These are phyloP conservation scores for Malassezia globosa DNA, from an alignment of 1,284 basidiomycete species.

Conservation along the genomic window DNA sequence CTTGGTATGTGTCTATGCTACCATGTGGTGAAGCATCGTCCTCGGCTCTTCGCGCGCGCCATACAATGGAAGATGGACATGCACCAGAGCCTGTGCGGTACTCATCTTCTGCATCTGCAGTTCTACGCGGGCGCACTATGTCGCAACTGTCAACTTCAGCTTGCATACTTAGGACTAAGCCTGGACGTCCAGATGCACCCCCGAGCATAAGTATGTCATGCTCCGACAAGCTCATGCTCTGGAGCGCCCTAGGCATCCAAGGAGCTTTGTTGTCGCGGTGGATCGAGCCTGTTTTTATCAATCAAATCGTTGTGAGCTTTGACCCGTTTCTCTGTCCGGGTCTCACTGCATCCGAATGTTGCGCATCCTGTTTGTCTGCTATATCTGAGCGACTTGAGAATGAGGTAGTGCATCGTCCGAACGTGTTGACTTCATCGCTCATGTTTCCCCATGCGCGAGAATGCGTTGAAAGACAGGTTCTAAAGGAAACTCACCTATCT, in stretches of 20 bases:
- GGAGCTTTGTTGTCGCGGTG: constrained; percentile 17
- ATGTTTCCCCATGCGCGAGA: constrained; percentile 8
- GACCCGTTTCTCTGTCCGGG: background rate
- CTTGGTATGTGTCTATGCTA: constrained; percentile 72
- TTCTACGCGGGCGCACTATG: constrained; percentile 29
- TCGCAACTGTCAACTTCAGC: background rate
- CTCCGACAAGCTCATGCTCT: constrained; percentile 22
- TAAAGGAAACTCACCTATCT: background rate
- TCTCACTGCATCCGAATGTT: background rate
- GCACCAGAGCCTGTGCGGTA: background rate
- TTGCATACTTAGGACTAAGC: constrained; percentile 4
- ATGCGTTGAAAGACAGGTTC: background rate
- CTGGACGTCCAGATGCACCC: constrained; percentile 20
- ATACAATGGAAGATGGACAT: constrained; percentile 1
- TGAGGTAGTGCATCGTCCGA: background rate
- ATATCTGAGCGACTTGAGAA: background rate
- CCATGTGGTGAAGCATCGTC: constrained; percentile 56
- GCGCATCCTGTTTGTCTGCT: background rate
- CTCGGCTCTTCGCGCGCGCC: constrained; percentile 28
- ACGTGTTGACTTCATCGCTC: background rate
- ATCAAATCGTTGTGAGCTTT: background rate
- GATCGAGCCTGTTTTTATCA: constrained; percentile 14
- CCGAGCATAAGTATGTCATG: constrained; percentile 24
- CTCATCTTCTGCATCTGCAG: constrained; percentile 19
- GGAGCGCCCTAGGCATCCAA: constrained; percentile 21